Evolutionary conservation across 371 early-diverging fungal species (phyloP), one percentile per base, ranked within the genome.

Genomic region (Basidiobolus heterosporus): DNA sequence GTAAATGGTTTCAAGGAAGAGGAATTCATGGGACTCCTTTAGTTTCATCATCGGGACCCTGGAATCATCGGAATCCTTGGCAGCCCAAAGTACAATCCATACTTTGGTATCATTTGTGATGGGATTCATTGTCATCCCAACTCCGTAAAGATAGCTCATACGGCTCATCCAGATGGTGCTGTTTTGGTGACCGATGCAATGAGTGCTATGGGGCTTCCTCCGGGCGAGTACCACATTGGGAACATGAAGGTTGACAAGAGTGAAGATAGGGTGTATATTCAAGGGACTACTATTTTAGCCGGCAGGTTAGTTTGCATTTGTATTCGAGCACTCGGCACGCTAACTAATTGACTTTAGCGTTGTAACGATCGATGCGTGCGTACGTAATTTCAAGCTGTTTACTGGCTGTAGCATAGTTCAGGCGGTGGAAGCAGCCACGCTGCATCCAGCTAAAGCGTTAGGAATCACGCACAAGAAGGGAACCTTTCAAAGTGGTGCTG

Each of bases 1-100:
- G 14, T 16, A 11, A 35, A 20, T 20, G 22, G 17, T 18, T 20
- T 42, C 42, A 20, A 22, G 8, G 17, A 13, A 18, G 2, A 13
- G 5, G 11, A 18, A 42, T 42, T 20, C 13, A 23, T 24, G 19
- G n/a, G 13, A 18, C 8, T 21, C 5, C n/a, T 14, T 20, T 50
- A 74, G 57, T 84, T 84, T 58, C 82, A 83, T 61, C 84, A 84
- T 61, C 78, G 85, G 46, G 82, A 84, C 53, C 83, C 84, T 8
- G 82, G 80, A 47, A 65, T 83, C 49, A 73, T 83, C 45, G 85
- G 85, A 21, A 57, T 83, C 9, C 60, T 84, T 23, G 83, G 83
- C 16, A 68, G 78, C 1, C 67, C 72, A 15, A 72, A 80, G 30
- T 30, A 30, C 9, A 30, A 30, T 30, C 80, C 82, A 6, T 81